Evolutionary conservation across 176 grass and related monocot genomes (phyloP).

Genomic region (Carex parvula): DNA sequence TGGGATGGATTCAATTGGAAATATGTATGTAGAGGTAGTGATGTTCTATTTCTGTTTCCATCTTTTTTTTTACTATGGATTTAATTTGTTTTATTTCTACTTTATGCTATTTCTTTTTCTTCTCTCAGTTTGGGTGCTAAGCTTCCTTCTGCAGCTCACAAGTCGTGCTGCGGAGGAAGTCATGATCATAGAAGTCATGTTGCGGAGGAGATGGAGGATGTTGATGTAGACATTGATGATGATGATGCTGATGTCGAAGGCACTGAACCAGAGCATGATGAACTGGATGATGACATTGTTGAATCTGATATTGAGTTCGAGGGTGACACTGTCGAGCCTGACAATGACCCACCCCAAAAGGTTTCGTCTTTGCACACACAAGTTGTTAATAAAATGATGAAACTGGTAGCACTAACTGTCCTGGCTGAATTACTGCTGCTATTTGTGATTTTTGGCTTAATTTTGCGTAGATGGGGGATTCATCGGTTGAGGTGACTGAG

Average conservation of each 20-base stretch:
- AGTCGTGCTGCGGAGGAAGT: background rate
- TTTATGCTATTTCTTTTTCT: background rate
- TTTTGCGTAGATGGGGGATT: slow-evolving; percentile 73
- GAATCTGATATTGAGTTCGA: slow-evolving; percentile 95
- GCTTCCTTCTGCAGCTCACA: slow-evolving; percentile 44
- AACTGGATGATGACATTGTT: slow-evolving; percentile 84
- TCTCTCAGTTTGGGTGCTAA: slow-evolving; percentile 57
- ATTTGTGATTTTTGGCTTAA: background rate
- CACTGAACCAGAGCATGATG: slow-evolving; percentile 64
- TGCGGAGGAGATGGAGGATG: slow-evolving; percentile 53
- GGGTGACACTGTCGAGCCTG: slow-evolving; percentile 66
- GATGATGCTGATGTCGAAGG: slow-evolving; percentile 38
- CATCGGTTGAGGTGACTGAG: slow-evolving; percentile 68
- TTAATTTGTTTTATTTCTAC: background rate
- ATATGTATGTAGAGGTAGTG: too few relatives aligned
- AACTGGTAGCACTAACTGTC: background rate
- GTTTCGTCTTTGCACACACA: slow-evolving; percentile 18
- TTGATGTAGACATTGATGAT: slow-evolving; percentile 39
- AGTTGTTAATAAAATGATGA: background rate
- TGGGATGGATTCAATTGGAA: too few relatives aligned
- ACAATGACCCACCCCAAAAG: slow-evolving; percentile 88
- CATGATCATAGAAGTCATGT: background rate
- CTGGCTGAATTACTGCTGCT: background rate
- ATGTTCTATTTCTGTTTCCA: background rate
- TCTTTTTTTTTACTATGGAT: background rate